Evolutionary conservation across 225 moss, liverwort and hornwort genomes (phyloP).

Genomic region (Pseudoscleropodium purum): DNA sequence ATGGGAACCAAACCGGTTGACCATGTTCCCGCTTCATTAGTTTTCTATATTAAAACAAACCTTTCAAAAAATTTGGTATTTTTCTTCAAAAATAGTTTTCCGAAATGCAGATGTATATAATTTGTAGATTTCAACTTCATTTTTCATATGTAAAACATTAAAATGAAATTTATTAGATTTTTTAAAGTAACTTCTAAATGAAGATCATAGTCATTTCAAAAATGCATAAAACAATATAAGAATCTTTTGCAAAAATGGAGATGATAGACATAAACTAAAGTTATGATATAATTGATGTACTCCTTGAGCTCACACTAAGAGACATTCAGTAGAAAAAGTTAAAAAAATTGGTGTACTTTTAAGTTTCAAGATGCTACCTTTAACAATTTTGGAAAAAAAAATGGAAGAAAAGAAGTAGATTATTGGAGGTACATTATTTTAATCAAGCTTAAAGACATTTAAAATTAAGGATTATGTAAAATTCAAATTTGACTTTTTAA

Average conservation of each 20-base stretch:
- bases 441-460: neutral
- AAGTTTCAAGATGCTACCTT: neutral
- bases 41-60: neutral
- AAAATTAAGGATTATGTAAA: neutral
- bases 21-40: neutral
- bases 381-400: neutral
- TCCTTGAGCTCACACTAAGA: neutral
- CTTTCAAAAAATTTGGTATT: neutral
- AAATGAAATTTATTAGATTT: neutral
- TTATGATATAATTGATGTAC: neutral
- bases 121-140: too few relatives aligned
- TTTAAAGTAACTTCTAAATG: neutral
- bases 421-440: neutral
- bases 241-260: too few relatives aligned
- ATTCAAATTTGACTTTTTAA: neutral
- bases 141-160: neutral
- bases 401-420: neutral
- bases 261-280: too few relatives aligned
- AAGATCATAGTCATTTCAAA: neutral
- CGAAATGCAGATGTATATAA: rapidly evolving
- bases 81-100: too few relatives aligned
- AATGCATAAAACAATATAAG: neutral
- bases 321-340: neutral
- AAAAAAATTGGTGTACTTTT: neutral
- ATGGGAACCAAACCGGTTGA: neutral